Evolutionary conservation across 768 basidiomycete species (phyloP).

Genomic region (Pholiota microspora): DNA sequence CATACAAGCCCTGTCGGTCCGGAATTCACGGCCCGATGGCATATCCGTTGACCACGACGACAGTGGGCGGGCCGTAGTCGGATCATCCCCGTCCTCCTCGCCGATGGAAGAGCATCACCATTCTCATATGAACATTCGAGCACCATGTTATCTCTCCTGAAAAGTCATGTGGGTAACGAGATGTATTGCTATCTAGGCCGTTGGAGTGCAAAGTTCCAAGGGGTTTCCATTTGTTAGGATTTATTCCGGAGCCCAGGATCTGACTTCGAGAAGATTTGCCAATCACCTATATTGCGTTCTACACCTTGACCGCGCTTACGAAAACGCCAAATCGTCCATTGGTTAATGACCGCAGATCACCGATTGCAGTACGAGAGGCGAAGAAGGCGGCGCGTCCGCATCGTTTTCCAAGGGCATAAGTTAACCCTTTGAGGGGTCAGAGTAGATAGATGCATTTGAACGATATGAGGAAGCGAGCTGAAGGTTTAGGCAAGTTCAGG

Average conservation of each 20-base stretch:
- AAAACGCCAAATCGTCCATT: neutral
- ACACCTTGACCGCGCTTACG: neutral
- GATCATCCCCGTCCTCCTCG: slow-evolving; percentile 13
- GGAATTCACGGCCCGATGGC: slow-evolving; percentile 23
- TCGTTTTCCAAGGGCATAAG: neutral
- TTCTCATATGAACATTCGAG: slow-evolving; percentile 4
- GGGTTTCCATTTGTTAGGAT: neutral
- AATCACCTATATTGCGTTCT: neutral
- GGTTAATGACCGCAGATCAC: neutral
- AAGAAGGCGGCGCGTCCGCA: neutral
- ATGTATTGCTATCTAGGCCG: neutral
- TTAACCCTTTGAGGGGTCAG: too few relatives aligned
- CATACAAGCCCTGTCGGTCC: slow-evolving; percentile 19
- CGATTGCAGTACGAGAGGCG: neutral
- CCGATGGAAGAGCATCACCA: slow-evolving; percentile 10
- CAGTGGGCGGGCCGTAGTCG: slow-evolving; percentile 25
- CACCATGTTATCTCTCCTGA: slow-evolving; percentile 8
- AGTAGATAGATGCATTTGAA: neutral
- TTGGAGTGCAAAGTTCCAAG: neutral
- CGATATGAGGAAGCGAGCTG: neutral
- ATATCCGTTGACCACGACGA: slow-evolving; percentile 16
- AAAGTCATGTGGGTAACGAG: slow-evolving; percentile 12
- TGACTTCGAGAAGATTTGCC: neutral
- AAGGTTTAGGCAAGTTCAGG: neutral
- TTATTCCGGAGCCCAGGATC: neutral